These are phyloP conservation scores for Perkinsela sp. DNA, from an alignment of 208 protist species.

Conservation along the genomic window DNA sequence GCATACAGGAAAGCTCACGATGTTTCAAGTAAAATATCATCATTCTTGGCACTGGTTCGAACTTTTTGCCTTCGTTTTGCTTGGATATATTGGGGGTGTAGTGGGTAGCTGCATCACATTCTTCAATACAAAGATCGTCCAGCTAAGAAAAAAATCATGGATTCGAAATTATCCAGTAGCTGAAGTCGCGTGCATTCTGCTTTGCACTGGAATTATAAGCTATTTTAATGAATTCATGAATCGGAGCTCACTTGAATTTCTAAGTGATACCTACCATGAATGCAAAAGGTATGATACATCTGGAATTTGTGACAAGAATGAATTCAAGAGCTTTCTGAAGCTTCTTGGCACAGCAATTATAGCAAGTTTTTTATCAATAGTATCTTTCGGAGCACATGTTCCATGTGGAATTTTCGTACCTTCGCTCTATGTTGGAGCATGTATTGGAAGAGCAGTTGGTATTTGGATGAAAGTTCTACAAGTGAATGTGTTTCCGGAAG, in stretches of 20 bases:
- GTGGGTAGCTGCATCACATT: constrained; percentile 25
- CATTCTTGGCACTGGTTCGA: constrained; percentile 50
- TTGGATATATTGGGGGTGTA: constrained; percentile 30
- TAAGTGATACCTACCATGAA: constrained; percentile 33
- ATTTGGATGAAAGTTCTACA: constrained; percentile 20
- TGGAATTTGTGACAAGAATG: constrained; percentile 18
- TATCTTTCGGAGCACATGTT: constrained; percentile 28
- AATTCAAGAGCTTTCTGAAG: constrained; percentile 15
- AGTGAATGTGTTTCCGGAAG: constrained; percentile 5
- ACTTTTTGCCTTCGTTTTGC: constrained; percentile 20
- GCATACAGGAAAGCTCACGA: constrained; percentile 31
- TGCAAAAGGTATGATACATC: constrained; percentile 16
- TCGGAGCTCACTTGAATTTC: constrained; percentile 20
- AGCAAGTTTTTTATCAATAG: constrained; percentile 20
- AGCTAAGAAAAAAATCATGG: constrained; percentile 15
- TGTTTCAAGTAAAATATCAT: constrained; percentile 48
- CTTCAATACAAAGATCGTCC: constrained; percentile 17
- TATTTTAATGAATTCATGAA: constrained; percentile 25
- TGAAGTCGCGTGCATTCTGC: constrained; percentile 20
- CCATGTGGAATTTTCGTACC: constrained; percentile 68
- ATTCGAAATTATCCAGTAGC: constrained; percentile 27
- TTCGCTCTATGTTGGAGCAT: constrained; percentile 51
- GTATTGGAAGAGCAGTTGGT: constrained; percentile 35
- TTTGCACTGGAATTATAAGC: constrained; percentile 21
- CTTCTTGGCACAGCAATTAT: constrained; percentile 18